These are phyloP conservation scores for Chytriomyces sp. DNA, from an alignment of 192 early-diverging fungal species.

Conservation along the genomic window DNA sequence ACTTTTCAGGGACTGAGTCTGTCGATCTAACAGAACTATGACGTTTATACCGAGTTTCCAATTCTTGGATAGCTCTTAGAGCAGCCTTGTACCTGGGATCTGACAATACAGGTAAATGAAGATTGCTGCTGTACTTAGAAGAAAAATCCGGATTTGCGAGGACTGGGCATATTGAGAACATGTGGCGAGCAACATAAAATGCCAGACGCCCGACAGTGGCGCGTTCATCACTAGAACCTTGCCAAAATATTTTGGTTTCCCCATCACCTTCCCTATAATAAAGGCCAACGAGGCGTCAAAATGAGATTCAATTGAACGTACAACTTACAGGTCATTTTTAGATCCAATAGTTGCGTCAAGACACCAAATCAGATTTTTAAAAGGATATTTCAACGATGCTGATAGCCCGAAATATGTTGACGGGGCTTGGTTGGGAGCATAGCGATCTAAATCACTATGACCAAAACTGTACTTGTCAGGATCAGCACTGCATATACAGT, in stretches of 20 bases:
- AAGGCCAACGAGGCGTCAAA: background rate
- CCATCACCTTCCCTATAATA: background rate
- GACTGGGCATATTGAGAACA: slow-evolving; percentile 8
- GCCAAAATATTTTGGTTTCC: slow-evolving; percentile 3
- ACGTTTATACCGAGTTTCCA: background rate
- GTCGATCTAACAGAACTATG: background rate
- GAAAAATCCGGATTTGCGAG: slow-evolving; percentile 19
- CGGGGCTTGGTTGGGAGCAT: no score
- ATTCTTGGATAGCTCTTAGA: slow-evolving; percentile 1
- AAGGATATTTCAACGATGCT: slow-evolving; percentile 18
- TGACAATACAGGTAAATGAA: slow-evolving; percentile 5
- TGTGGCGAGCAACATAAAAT: background rate
- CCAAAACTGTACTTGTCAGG: slow-evolving; percentile 5
- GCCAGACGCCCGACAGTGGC: slow-evolving; percentile 12
- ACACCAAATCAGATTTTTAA: slow-evolving; percentile 21
- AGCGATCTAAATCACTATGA: slow-evolving; percentile 21
- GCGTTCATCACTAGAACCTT: slow-evolving; percentile 2
- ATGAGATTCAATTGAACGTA: background rate
- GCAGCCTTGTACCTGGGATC: slow-evolving; percentile 18
- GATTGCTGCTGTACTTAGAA: background rate
- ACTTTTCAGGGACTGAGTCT: background rate
- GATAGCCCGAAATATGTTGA: no score
- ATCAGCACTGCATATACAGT: slow-evolving; percentile 4
- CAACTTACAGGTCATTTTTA: slow-evolving; percentile 7
- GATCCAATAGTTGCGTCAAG: slow-evolving; percentile 2